Conservation (phyloP, 495 filamentous ascomycete genomes). For the Darksidea phi region DNA sequence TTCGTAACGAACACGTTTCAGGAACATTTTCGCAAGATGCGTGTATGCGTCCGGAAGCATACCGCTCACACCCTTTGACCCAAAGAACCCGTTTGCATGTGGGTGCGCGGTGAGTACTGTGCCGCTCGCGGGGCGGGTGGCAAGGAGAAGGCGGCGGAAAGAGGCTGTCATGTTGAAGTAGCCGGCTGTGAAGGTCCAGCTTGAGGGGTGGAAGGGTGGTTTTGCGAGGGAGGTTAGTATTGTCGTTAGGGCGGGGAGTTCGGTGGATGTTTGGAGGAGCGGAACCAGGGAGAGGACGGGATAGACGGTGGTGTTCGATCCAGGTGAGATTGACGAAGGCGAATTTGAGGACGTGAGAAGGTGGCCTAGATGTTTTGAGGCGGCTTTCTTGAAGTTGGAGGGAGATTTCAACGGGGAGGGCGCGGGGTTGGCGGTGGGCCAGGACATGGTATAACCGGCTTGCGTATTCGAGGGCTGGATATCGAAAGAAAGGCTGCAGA, state of each 20-base stretch:
- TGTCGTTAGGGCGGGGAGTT: slow-evolving; percentile 73
- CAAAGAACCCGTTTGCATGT: slow-evolving; percentile 92
- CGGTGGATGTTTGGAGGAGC: slow-evolving; percentile 80
- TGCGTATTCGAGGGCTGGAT: slow-evolving; percentile 55
- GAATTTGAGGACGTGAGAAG: slow-evolving; percentile 57
- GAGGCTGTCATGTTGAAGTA: slow-evolving; percentile 95
- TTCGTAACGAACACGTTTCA: slow-evolving; percentile 63
- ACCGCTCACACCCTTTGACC: slow-evolving; percentile 80
- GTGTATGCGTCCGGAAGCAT: slow-evolving; percentile 92
- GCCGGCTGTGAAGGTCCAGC: slow-evolving; percentile 94
- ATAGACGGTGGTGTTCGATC: slow-evolving; percentile 72
- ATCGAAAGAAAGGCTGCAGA: slow-evolving; percentile 78
- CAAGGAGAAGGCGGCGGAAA: slow-evolving; percentile 73
- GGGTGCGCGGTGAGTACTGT: slow-evolving; percentile 94
- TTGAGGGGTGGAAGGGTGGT: slow-evolving; percentile 61
- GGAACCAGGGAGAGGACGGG: slow-evolving; percentile 83
- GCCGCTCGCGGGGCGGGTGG: slow-evolving; percentile 62
- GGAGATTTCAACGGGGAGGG: slow-evolving; percentile 70
- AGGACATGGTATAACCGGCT: slow-evolving; percentile 69
- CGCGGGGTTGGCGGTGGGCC: slow-evolving; percentile 73
- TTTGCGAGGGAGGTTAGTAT: slow-evolving; percentile 65
- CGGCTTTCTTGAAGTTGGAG: slow-evolving; percentile 62
- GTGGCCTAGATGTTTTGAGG: slow-evolving; percentile 62
- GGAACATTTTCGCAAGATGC: slow-evolving; percentile 76
- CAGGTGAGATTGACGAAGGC: slow-evolving; percentile 38